These are phyloP conservation scores for Lodderomyces orthopsilosis DNA, from an alignment of 1,139 yeast species.

Conservation along the genomic window DNA sequence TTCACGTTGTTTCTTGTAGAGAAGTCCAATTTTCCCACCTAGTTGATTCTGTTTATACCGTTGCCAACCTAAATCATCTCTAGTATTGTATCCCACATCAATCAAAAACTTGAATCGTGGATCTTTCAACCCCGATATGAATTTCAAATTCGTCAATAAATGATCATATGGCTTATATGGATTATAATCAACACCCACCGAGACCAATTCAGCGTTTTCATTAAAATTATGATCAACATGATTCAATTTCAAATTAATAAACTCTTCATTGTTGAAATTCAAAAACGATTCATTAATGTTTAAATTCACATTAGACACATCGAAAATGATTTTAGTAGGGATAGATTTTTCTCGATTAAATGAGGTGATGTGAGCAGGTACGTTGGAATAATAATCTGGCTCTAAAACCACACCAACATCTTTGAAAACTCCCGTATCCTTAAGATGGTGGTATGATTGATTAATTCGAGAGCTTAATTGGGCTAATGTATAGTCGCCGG, in stretches of 20 bases:
- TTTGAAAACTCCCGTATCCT: constrained; percentile 45
- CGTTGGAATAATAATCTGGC: constrained; percentile 30
- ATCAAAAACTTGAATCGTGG: constrained; percentile 40
- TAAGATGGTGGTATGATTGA: constrained; percentile 26
- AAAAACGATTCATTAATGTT: constrained; percentile 37
- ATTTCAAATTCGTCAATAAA: constrained; percentile 33
- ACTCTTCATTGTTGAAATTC: constrained; percentile 40
- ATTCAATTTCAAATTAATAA: constrained; percentile 37
- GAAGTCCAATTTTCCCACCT: constrained; percentile 47
- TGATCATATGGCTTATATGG: constrained; percentile 48
- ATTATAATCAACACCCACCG: constrained; percentile 42
- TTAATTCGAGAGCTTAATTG: constrained; percentile 34
- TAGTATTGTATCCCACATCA: constrained; percentile 32
- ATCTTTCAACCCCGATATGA: constrained; percentile 37
- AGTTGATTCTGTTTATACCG: constrained; percentile 27
- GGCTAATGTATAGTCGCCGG: constrained; percentile 45
- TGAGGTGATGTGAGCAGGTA: constrained; percentile 23
- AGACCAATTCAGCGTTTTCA: constrained; percentile 42
- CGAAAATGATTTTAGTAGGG: constrained; percentile 38
- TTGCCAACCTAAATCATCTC: constrained; percentile 43
- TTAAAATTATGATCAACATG: constrained; percentile 45
- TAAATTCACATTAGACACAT: constrained; percentile 32
- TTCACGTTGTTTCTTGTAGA: constrained; percentile 20
- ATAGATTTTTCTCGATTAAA: constrained; percentile 39
- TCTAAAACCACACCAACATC: constrained; percentile 31